These are phyloP conservation scores for Exophiala sp. DNA, from an alignment of 2,329 filamentous ascomycete species.

Conservation along the genomic window DNA sequence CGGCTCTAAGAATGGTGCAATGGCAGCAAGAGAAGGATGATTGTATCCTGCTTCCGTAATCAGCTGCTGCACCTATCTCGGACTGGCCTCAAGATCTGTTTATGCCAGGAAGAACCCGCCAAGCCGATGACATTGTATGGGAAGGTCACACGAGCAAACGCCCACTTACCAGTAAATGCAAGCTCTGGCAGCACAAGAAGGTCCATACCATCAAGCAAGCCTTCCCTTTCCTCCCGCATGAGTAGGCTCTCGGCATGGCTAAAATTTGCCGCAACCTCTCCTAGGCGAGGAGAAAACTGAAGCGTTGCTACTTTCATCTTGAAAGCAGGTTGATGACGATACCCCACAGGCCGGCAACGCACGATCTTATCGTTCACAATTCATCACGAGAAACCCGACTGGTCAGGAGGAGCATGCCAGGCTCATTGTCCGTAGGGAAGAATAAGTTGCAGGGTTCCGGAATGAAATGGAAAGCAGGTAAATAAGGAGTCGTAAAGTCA, in stretches of 20 bases:
- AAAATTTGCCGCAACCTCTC: constrained; percentile 46
- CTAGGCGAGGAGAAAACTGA: constrained; percentile 44
- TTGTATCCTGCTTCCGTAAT: constrained; percentile 53
- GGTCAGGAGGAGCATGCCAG: neutral
- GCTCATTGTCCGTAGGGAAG: neutral
- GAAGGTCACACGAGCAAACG: no score
- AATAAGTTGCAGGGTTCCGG: neutral
- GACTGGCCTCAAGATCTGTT: neutral
- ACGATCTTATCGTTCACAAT: neutral
- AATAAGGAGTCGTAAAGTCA: neutral
- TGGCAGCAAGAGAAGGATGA: constrained; percentile 56
- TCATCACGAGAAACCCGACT: neutral
- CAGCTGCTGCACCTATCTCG: constrained; percentile 2
- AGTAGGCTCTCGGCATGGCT: constrained; percentile 42
- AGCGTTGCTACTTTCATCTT: constrained; percentile 47
- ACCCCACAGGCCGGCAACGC: neutral
- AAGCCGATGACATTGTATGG: no score
- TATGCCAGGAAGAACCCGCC: neutral
- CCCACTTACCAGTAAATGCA: constrained; percentile 54
- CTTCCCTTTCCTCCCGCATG: constrained; percentile 32
- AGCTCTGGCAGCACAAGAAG: constrained; percentile 61
- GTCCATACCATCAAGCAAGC: constrained; percentile 42
- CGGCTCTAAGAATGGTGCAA: constrained; percentile 58
- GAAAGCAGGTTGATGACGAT: neutral
- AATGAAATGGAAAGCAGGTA: neutral